Evolutionary conservation across 2,329 filamentous ascomycete genomes (phyloP), one percentile per base, ranked within the genome.

Genomic region (Boeremia lycopersici): DNA sequence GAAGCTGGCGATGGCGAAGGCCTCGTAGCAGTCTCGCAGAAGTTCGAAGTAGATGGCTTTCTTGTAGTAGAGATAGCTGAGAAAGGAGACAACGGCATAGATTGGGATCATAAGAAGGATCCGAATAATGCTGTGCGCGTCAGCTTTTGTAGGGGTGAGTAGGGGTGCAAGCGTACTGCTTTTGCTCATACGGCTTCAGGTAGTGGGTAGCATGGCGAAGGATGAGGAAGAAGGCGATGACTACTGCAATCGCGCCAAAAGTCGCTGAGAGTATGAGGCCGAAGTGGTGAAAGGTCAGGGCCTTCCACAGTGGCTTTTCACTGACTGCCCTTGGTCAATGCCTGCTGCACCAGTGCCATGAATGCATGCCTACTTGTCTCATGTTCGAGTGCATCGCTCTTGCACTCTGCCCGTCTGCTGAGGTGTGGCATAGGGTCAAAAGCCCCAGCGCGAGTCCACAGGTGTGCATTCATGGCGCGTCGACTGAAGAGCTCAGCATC

Each of bases 81-180:
- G 81, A 70, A 90, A 90, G 30, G 89, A 87, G 17, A 91, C 87
- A 34, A 86, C 79, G 45, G 88, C 82, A 74, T 96, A 96, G 57
- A 96, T 81, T 34, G 91, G 91, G 44, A 96, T 85, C 90, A 96
- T 93, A 73, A 93, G 87, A 25, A 96, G 82, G 62, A 96, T 93
- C 43, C 91, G 89, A 65, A 96, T 93, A 67, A 95, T 92, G 71
- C 87, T 90, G 31, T 1, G 4, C 9, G 2, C 13, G 51, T 70
- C 43, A 72, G 67, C 40, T 38, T 6, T 8, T n/a, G 17, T 11
- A 12, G 17, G 3, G 10, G 7, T 12, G 17, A 39, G 15, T 3
- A n/a, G 30, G 6, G 30, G 7, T 31, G 34, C 26, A 15, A 45
- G 75, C 79, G 52, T 70, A 83, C 81, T 87, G 82, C 65, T 80